Base-by-base conservation (phyloP, 176 grass and related monocot genomes). In the Carex scoparia region DNA sequence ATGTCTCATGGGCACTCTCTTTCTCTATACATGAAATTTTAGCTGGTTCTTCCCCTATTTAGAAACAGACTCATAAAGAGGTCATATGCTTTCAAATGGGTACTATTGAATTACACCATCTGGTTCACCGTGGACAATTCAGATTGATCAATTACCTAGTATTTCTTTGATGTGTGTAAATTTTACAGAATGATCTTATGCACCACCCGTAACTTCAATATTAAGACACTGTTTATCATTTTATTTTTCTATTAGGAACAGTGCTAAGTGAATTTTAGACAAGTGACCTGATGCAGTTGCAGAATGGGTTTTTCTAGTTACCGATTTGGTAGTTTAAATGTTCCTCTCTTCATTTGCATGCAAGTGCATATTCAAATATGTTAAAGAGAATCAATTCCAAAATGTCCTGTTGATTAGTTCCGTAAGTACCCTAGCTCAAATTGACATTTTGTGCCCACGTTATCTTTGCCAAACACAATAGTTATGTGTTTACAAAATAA, bases 1-100 rank as follows among this genome's bases (percentile, higher is more conserved):
- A 95, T 1, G 91, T 92, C 83, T 95, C 95, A 44, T 98, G 91
- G 31, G 40, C 89, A 23, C 27, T 90, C 33, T 8, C 89, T 23
- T 35, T 76, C 69, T 98, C 95, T 42, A 95, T 12, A 85, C 93
- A 93, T 10, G 95, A 92, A 64, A 83, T 31, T 16, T 40, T 68
- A 13, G 51, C 63, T 13, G 1, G 57, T 61, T 68, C 61, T 14
- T 49, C 27, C 13, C 19, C 69, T 58, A 15, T 32, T 5, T 55
- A 77, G n/a, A 77, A 55, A 53, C 19, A 76, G 3, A 33, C 1
- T 33, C 33, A 33, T 33, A 28, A 66, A 53, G 28, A 66, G 59
- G 33, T 18, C 40, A 40, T 62, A 56, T 56, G 65, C 14, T 67
- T 58, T 58, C 61, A 68, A 54, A 38, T 31, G 37, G 49, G 28